Percentiles rank a stretch among this genome's conserved stretches.
Evolutionary conservation across 495 filamentous ascomycete genomes (phyloP).

Genomic region (Xylaria bambusicola): DNA sequence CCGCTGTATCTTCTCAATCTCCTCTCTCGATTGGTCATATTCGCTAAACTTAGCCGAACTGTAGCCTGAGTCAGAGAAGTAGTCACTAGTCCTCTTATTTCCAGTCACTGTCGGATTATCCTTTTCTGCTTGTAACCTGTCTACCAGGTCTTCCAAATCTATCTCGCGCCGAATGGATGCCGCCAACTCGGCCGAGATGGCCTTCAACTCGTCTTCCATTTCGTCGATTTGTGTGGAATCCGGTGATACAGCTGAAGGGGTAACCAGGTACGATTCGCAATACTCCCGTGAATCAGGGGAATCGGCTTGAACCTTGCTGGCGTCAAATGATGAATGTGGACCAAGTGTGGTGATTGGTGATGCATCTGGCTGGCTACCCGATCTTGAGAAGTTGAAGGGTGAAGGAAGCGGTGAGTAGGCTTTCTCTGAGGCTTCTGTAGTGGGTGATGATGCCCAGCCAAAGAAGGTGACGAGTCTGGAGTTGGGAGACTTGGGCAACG

Average conservation of each 20-base stretch:
- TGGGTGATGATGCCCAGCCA: slow-evolving; percentile 54
- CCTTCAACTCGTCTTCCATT: slow-evolving; percentile 89
- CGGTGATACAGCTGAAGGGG: slow-evolving; percentile 43
- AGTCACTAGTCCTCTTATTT: slow-evolving; percentile 84
- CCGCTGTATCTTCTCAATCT: slow-evolving; percentile 79
- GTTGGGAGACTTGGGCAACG: slow-evolving; percentile 54
- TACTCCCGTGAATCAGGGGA: slow-evolving; percentile 37
- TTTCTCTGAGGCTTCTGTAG: slow-evolving; percentile 52
- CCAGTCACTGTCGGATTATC: slow-evolving; percentile 60
- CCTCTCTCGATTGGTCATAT: slow-evolving; percentile 74
- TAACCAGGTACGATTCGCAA: slow-evolving; percentile 49
- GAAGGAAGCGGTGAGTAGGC: slow-evolving; percentile 54
- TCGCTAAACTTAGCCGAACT: slow-evolving; percentile 70
- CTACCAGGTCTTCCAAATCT: slow-evolving; percentile 93
- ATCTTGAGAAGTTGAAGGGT: slow-evolving; percentile 41
- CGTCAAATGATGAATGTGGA: slow-evolving; percentile 38
- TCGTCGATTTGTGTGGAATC: slow-evolving; percentile 60
- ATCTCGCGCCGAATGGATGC: slow-evolving; percentile 92
- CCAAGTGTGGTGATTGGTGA: slow-evolving; percentile 40
- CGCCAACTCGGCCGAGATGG: slow-evolving; percentile 90
- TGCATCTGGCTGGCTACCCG: slow-evolving; percentile 39
- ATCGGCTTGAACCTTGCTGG: slow-evolving; percentile 37
- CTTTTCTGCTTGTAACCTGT: slow-evolving; percentile 77
- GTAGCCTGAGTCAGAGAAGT: slow-evolving; percentile 94
- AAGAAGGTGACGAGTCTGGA: slow-evolving; percentile 55